Percentiles rank a stretch among this genome's conserved stretches.
Conservation (phyloP, 2,329 filamentous ascomycete species). For the Epichloe gansuensis region DNA sequence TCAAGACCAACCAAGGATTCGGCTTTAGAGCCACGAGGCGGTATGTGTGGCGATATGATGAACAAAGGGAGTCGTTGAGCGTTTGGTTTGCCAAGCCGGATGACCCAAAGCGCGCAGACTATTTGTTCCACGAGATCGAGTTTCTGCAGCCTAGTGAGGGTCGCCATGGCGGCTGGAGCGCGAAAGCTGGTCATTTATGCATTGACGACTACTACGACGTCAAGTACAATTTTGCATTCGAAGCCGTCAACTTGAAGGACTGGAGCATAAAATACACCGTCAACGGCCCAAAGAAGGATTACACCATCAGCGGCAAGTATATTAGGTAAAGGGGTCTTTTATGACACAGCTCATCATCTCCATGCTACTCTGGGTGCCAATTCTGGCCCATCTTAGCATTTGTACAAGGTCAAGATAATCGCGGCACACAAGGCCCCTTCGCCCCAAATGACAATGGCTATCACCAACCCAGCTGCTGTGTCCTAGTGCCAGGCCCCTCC, state of each 20-base stretch:
- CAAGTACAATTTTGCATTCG: constrained; percentile 52
- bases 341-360: background rate
- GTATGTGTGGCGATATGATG: constrained; percentile 62
- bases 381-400: too few relatives aligned
- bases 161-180: constrained; percentile 40
- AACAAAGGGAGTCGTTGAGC: constrained; percentile 44
- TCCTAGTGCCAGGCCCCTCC: background rate
- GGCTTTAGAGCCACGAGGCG: constrained; percentile 48
- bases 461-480: background rate
- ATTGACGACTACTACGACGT: constrained; percentile 60
- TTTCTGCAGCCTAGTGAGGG: constrained; percentile 32
- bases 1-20: constrained; percentile 42
- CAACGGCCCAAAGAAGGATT: constrained; percentile 62
- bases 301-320: constrained; percentile 45
- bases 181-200: constrained; percentile 57
- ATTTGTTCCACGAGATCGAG: constrained; percentile 63
- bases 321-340: constrained; percentile 18
- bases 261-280: constrained; percentile 55
- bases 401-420: too few relatives aligned
- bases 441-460: background rate
- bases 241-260: constrained; percentile 39
- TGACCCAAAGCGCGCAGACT: constrained; percentile 50
- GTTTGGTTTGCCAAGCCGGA: constrained; percentile 62
- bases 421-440: background rate
- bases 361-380: background rate